Evolutionary conservation across 2,329 filamentous ascomycete genomes (phyloP).

Genomic region (Aureobasidium zeae): DNA sequence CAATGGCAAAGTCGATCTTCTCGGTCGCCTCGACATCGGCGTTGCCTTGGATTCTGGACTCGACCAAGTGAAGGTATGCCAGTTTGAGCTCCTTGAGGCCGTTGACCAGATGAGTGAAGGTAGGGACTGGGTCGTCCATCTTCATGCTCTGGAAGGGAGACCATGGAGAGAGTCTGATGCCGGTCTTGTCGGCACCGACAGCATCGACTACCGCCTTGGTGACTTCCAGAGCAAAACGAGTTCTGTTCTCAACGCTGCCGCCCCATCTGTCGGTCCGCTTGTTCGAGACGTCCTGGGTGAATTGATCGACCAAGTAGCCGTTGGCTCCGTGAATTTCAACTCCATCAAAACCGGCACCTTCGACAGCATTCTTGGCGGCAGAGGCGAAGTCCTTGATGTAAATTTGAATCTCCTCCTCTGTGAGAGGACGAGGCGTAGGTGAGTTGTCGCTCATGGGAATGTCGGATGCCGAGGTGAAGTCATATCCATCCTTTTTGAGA

Average conservation of each 20-base stretch:
- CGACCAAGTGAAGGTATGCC: constrained; percentile 54
- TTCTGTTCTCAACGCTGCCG: constrained; percentile 41
- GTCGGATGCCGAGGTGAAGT: constrained; percentile 26
- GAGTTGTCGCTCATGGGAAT: constrained; percentile 29
- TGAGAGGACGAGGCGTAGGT: constrained; percentile 29
- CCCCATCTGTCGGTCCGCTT: constrained; percentile 42
- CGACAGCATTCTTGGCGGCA: constrained; percentile 38
- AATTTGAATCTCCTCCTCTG: constrained; percentile 31
- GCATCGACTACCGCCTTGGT: constrained; percentile 42
- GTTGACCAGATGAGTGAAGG: constrained; percentile 51
- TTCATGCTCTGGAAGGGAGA: constrained; percentile 53
- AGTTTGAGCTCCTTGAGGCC: constrained; percentile 45
- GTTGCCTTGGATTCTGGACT: constrained; percentile 44
- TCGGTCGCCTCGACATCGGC: constrained; percentile 33
- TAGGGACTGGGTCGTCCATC: constrained; percentile 53
- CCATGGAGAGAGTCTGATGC: constrained; percentile 53
- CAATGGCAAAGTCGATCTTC: constrained; percentile 37
- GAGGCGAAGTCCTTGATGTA: constrained; percentile 32
- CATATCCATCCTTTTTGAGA: constrained; percentile 26
- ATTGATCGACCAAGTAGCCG: constrained; percentile 55
- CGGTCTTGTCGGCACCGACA: constrained; percentile 45
- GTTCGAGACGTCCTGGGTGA: constrained; percentile 52
- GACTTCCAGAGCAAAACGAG: constrained; percentile 45
- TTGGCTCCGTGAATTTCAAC: constrained; percentile 44
- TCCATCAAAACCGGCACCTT: constrained; percentile 49